Percentiles rank a stretch among this genome's conserved stretches.
Evolutionary conservation across 371 early-diverging fungal species (phyloP).

Genomic region (Circinella umbellata): DNA sequence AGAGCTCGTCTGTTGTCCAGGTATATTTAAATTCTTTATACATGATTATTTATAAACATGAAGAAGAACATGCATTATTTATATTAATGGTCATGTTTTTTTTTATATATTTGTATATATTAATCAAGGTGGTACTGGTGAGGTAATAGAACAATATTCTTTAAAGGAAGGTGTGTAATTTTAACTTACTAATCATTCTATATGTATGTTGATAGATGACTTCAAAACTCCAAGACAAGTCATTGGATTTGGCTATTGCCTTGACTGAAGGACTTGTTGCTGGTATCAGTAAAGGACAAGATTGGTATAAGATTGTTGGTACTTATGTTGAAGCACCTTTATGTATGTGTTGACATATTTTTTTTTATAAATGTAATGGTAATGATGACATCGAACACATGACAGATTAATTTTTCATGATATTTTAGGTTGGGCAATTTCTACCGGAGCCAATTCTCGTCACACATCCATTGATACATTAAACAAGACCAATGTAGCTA

Average conservation of each 20-base stretch:
- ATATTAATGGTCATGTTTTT: too few species aligned
- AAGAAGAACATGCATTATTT: too few species aligned
- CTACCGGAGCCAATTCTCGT: conserved; percentile 56
- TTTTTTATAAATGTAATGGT: neutral
- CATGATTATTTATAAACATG: neutral
- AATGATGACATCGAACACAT: neutral
- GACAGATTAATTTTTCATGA: neutral
- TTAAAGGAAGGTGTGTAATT: too few species aligned
- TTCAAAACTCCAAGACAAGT: conserved; percentile 65
- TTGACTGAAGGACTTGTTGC: conserved; percentile 88
- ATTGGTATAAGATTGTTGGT: conserved; percentile 71
- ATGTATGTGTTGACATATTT: conserved; percentile 53
- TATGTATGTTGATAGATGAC: conserved; percentile 67
- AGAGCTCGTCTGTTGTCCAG: conserved; percentile 70
- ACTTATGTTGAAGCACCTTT: conserved; percentile 79
- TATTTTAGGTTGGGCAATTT: conserved; percentile 71
- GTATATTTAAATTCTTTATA: conserved; percentile 21
- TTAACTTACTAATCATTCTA: too few species aligned
- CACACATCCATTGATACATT: conserved; percentile 63
- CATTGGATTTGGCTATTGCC: conserved; percentile 81
- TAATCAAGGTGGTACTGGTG: conserved; percentile 65
- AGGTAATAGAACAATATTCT: conserved; percentile 41
- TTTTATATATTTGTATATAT: neutral
- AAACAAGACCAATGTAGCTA: conserved; percentile 66
- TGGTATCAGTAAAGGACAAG: conserved; percentile 67